These are phyloP conservation scores for Gomphus bonarii DNA, from an alignment of 1,284 basidiomycete species.

Conservation along the genomic window DNA sequence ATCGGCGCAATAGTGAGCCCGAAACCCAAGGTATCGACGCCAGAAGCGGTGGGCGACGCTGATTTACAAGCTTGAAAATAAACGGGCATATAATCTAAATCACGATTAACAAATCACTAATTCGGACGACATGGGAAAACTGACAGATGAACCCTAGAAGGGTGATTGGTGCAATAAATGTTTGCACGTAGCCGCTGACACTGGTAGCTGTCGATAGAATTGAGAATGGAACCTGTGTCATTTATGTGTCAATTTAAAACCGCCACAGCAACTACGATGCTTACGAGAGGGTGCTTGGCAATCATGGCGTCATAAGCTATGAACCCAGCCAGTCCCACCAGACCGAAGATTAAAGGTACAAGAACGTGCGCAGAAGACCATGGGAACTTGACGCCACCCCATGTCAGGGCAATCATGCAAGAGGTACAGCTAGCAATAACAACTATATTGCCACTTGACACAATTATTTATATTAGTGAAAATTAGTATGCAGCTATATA, in stretches of 20 bases:
- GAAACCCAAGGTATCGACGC: conserved; percentile 13
- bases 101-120: background rate
- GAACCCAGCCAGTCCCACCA: conserved; percentile 6
- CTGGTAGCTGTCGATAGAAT: conserved; percentile 13
- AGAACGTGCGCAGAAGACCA: conserved; percentile 10
- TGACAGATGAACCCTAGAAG: background rate
- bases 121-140: background rate
- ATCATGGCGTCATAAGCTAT: conserved; percentile 6
- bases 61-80: conserved; percentile 39
- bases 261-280: background rate
- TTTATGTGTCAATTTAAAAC: background rate
- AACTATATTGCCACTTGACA: conserved; percentile 26
- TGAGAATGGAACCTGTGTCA: background rate
- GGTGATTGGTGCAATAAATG: conserved; percentile 15
- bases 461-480: background rate
- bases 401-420: conserved; percentile 8
- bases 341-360: conserved; percentile 8
- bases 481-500: too few species aligned
- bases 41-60: conserved; percentile 8
- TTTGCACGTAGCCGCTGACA: conserved; percentile 11
- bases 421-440: conserved; percentile 18
- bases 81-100: conserved; percentile 24
- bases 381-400: conserved; percentile 6
- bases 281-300: conserved; percentile 7
- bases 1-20: conserved; percentile 4